Evolutionary conservation across 495 filamentous ascomycete species (phyloP), one percentile per base, ranked within the genome.

Genomic region (Tuber umbilicatum): DNA sequence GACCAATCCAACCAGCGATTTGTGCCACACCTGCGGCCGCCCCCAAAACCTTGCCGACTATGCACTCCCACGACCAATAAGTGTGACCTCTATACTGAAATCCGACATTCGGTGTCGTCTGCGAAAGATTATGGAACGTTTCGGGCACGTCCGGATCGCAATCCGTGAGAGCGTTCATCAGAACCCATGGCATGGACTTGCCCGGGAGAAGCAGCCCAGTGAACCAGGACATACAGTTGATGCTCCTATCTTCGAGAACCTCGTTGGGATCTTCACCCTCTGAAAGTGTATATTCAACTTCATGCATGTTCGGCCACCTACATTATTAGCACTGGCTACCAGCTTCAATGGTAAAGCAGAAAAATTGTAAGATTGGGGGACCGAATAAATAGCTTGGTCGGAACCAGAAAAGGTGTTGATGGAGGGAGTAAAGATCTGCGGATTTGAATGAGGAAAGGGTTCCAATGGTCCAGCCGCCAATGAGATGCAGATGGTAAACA

Each of bases 41-140:
- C 2, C 88, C 88, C 10, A 97, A 89, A 38, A 92, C 90, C 80
- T 92, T 92, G 37, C 90, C 91, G 10, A 92, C 89, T 74, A 93
- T 90, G 76, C 85, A 91, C 50, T 86, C 82, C 70, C 88, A 87
- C 7, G 89, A 87, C 90, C 90, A 93, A 85, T 92, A 93, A 2
- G 91, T 91, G 81, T 87, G 86, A 60, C 85, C 87, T 64, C 88
- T 87, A 79, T 92, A 92, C 81, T 93, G 91, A 83, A 93, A 92
- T 31, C 91, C 91, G 75, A 88, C 87, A 74, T 88, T 85, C 2
- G 89, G 88, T 68, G 88, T 85, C 78, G 88, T 85, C 79, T 91
- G 87, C 31, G 86, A 87, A 10, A 93, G 85, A 69, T 89, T 84
- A 71, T 87, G 86, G 37, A 91, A 87, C 39, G 88, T 83, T 73